Evolutionary conservation across 192 early-diverging fungal species (phyloP).

Genomic region (Backusella australiensis): DNA sequence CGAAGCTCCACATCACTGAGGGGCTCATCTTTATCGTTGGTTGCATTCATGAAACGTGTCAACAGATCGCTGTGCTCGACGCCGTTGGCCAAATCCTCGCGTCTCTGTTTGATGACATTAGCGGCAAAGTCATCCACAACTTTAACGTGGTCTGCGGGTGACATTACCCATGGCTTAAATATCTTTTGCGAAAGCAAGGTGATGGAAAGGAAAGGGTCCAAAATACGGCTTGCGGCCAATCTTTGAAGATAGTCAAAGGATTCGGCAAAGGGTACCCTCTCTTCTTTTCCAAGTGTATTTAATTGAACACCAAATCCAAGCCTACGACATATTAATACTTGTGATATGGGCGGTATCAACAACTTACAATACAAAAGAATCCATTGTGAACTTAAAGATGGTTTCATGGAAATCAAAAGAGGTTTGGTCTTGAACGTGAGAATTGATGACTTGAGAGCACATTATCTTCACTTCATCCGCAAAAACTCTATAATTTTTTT

Average conservation of each 20-base stretch:
- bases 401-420: slow-evolving; percentile 40
- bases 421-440: slow-evolving; percentile 20
- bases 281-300: slow-evolving; percentile 30
- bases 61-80: slow-evolving; percentile 20
- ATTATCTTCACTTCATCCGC: slow-evolving; percentile 21
- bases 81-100: slow-evolving; percentile 13
- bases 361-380: slow-evolving; percentile 42
- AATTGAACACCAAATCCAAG: slow-evolving; percentile 47
- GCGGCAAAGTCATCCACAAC: slow-evolving; percentile 24
- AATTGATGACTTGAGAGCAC: slow-evolving; percentile 9
- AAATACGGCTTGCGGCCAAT: slow-evolving; percentile 28
- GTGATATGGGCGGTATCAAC: background rate
- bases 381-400: slow-evolving; percentile 44
- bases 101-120: slow-evolving; percentile 21
- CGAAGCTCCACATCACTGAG: slow-evolving; percentile 28
- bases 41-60: slow-evolving; percentile 27
- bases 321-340: background rate
- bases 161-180: background rate
- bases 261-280: slow-evolving; percentile 40
- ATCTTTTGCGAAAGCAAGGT: background rate
- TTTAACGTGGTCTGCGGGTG: slow-evolving; percentile 22
- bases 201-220: slow-evolving; percentile 19
- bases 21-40: slow-evolving; percentile 14
- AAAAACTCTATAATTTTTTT: slow-evolving; percentile 21
- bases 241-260: slow-evolving; percentile 50